phyloP scores from a whole-genome alignment of 78 protist species.

The Guillardia theta region DNA sequence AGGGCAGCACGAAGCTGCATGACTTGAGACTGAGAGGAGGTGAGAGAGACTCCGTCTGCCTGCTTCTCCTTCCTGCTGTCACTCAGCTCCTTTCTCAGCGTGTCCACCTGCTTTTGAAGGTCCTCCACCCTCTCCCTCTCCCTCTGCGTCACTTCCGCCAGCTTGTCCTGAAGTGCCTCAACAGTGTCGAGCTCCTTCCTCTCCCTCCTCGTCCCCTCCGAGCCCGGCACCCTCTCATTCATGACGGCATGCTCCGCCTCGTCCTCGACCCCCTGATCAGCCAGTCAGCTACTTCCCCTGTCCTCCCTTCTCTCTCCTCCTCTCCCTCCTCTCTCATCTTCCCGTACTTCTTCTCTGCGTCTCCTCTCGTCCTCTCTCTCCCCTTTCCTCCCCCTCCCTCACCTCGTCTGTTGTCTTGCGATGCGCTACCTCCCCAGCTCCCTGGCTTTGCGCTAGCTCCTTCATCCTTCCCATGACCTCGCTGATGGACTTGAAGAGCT shows the following conservation, averaged over 20 bases:
- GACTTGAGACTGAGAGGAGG: not conserved
- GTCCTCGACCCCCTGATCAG: not conserved
- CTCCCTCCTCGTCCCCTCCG: not conserved
- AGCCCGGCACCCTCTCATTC: not conserved
- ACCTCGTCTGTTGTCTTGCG: not conserved
- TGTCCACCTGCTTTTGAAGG: not conserved
- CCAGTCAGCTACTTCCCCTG: not conserved
- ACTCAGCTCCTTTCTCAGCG: not conserved
- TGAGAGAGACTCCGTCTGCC: not conserved
- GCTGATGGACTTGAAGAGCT: not conserved
- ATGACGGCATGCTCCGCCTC: not conserved
- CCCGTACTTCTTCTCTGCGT: not conserved
- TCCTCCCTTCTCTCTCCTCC: not conserved
- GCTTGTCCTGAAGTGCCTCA: not conserved
- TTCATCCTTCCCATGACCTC: not conserved
- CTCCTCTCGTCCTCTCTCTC: not conserved
- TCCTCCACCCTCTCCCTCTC: not conserved
- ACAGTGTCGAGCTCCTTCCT: not conserved
- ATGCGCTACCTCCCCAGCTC: not conserved
- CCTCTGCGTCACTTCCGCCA: not conserved
- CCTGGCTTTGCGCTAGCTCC: not conserved
- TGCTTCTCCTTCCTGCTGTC: not conserved
- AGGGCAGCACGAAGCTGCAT: not conserved
- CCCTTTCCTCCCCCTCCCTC: not conserved
- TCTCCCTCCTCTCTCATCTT: not conserved